Evolutionary conservation across 2,329 filamentous ascomycete species (phyloP), one percentile per base, ranked within the genome.

Genomic region (Leptographium radiaticola): DNA sequence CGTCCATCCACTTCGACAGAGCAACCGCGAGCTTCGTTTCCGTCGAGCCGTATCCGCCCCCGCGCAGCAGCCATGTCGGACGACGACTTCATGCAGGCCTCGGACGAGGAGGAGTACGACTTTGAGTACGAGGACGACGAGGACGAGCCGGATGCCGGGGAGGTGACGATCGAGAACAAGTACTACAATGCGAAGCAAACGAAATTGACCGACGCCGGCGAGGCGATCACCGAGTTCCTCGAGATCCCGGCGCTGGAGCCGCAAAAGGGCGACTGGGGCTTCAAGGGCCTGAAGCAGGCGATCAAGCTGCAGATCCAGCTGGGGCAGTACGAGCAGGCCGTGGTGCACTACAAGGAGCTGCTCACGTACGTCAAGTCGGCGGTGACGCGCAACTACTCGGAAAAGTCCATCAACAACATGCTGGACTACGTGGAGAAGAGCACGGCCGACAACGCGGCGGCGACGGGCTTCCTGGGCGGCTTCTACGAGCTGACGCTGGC

Each of bases 321-420:
- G n/a, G 83, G 80, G n/a, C 80, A 82, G 67, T 97, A 95, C 64
- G 81, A 88, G 52, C 80, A 90, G 88, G 91, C 91, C 9, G 83
- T 90, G 49, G 83, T 91, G 65, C 90, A 98, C 69, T 98, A 95
- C 70, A 84, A 81, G 59, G 89, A 97, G 71, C 87, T 98, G 34
- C 81, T 98, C 59, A 97, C 90, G 48, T 98, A 97, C 64, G 90
- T 97, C 71, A 95, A 93, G 69, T 94, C 88, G 4, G 91, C 91
- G 9, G 91, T 98, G 48, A 97, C 93, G 43, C 83, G 93, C 58
- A 98, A 97, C 70, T 97, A 97, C 70, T 96, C 93, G 1, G 93
- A 98, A 70, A 97, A 97, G 68, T 97, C 91, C 13, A 95, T 98
- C 73, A 97, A 97, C 72, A 97, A 96, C 68, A 95, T 98, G 84